Evolutionary conservation across 257 asterid species (phyloP).

Genomic region (Gentiana dahurica): DNA sequence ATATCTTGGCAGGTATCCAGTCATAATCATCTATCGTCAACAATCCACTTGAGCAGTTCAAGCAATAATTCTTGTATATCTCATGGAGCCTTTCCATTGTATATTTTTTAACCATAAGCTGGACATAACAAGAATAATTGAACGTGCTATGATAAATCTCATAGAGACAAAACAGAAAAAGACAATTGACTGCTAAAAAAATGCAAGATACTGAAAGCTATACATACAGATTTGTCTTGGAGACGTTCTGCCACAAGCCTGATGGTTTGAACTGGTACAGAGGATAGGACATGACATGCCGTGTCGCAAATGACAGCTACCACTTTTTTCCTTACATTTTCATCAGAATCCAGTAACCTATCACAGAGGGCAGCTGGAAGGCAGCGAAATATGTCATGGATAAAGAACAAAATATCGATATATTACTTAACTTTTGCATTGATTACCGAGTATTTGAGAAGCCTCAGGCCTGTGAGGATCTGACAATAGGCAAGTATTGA

Average conservation of each 20-base stretch:
- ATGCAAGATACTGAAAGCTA: constrained; percentile 7
- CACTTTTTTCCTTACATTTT: constrained; percentile 87
- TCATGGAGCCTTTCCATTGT: constrained; percentile 93
- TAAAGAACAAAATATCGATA: constrained; percentile 11
- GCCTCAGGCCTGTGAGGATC: constrained; percentile 71
- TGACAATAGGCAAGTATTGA: constrained; percentile 62
- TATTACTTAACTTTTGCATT: constrained; percentile 7
- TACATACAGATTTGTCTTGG: constrained; percentile 89
- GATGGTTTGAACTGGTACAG: constrained; percentile 61
- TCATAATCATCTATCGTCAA: constrained; percentile 44
- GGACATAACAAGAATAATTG: constrained; percentile 20
- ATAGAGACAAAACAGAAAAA: background rate
- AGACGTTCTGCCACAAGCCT: constrained; percentile 90
- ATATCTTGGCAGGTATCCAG: constrained; percentile 85
- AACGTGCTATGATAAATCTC: background rate
- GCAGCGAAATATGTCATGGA: constrained; percentile 17
- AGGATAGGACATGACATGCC: constrained; percentile 49
- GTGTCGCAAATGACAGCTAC: constrained; percentile 82
- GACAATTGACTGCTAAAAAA: background rate
- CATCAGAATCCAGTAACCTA: constrained; percentile 79
- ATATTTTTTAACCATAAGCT: constrained; percentile 78
- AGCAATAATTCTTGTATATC: constrained; percentile 64
- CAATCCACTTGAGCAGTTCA: constrained; percentile 28
- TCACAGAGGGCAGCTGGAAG: constrained; percentile 81
- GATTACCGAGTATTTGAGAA: constrained; percentile 80